Evolutionary conservation across 192 early-diverging fungal species (phyloP), one percentile per base, ranked within the genome.

Genomic region (Coemansia sp.): DNA sequence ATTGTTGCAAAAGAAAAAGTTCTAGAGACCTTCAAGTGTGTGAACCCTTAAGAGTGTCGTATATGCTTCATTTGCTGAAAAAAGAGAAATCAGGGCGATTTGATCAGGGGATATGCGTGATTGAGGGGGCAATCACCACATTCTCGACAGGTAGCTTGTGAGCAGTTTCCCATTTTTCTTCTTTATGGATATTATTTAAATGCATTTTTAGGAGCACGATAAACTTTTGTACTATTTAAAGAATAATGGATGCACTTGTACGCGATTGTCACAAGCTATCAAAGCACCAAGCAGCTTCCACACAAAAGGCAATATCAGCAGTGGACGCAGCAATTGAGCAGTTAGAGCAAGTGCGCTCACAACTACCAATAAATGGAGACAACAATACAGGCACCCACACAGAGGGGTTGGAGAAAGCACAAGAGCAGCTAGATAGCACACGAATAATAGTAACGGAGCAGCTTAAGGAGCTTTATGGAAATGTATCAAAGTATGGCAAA

Each of bases 401-500:
- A 34, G 57, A 1, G 49, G 60, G 1, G 26, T 55, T 19, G 44
- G 58, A 50, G 53, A 58, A 22, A 64, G 74, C 82, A 32, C 67
- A 73, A 59, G 65, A 62, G 12, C 58, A 71, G 16, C 21, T 71
- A 50, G 56, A 76, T 2, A 30, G 49, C 32, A 56, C 56, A 9
- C 70, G 80, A 7, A 27, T 54, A 26, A 32, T 64, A 7, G 65
- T 82, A 28, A 60, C 72, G 5, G 84, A 86, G 55, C 77, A 85
- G 31, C 77, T 86, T 18, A 88, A 88, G 55, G 92, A 93, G 23
- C 79, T 90, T 26, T 84, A 88, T 49, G 68, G 73, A 23, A 67
- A 78, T 23, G 65, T 92, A 9, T 58, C 70, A 28, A 92, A 89
- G 60, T 89, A 89, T 69, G 84, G 85, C 44, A 92, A 92, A 74